These are phyloP conservation scores for Erodium trifolium DNA, from an alignment of 441 rosid genomes.

Conservation along the genomic window DNA sequence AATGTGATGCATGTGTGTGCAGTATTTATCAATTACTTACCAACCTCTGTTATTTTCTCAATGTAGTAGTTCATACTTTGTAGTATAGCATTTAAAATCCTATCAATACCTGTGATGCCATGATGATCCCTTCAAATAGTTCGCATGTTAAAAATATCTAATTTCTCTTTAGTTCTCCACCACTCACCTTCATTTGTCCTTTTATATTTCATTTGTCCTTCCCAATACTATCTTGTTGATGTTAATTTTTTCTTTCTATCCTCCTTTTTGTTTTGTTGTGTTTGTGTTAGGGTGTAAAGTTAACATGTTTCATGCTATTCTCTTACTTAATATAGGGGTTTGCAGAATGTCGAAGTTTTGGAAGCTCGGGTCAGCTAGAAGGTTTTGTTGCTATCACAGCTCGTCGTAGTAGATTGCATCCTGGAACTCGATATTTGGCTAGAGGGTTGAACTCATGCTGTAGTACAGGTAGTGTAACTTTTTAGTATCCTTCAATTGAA, in stretches of 20 bases:
- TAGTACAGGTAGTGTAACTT: conserved; percentile 66
- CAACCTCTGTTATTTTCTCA: background rate
- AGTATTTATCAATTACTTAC: background rate
- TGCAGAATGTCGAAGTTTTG: conserved; percentile 92
- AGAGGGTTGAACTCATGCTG: conserved; percentile 94
- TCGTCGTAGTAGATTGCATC: conserved; percentile 95
- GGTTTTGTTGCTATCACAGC: conserved; percentile 87
- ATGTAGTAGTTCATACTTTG: background rate
- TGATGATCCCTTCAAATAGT: conserved; percentile 5
- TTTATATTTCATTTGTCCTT: background rate
- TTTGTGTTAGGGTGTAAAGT: conserved; percentile 12
- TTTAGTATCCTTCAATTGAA: conserved; percentile 13
- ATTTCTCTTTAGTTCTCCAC: background rate
- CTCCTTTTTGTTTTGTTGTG: background rate
- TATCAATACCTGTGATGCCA: background rate
- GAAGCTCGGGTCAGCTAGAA: conserved; percentile 86
- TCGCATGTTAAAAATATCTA: background rate
- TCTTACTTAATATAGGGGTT: conserved; percentile 83
- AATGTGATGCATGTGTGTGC: background rate
- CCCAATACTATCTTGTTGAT: background rate
- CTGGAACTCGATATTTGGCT: conserved; percentile 98
- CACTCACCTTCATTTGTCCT: background rate
- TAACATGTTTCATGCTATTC: conserved; percentile 33
- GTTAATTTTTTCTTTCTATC: background rate
- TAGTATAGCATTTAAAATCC: background rate